Evolutionary conservation across 139 green algal species (phyloP), one percentile per base, ranked within the genome.

Genomic region (Chlamydomonas sp.): DNA sequence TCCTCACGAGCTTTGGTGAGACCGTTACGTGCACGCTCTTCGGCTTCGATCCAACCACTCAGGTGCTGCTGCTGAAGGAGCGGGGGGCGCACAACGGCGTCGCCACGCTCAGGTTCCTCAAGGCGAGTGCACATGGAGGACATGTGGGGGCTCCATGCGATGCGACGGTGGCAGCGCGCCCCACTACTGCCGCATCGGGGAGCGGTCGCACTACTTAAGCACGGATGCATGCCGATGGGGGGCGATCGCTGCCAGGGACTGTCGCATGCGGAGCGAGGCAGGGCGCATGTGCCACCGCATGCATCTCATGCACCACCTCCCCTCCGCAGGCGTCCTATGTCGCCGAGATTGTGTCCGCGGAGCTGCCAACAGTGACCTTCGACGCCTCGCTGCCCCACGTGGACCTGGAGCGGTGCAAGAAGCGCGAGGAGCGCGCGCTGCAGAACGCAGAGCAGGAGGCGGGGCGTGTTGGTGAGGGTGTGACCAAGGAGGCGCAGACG

Each of bases 401-500:
- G 26, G 89, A 95, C 77, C 34, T 77, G 36, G 68, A 82, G 24
- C 67, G 79, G 0, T 79, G 81, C 43, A 70, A 75, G 16, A 73
- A 83, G 58, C 71, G 88, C 4, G 89, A 95, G 65, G 84, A 90
- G 22, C 87, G 86, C 57, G 77, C 83, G 24, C 33, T 88, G 30
- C 75, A 85, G 77, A 71, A 85, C 57, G 89, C 89, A 29, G 79
- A 93, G 72, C 37, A 72, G 5, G 90, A 93, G 35, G 78, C 85
- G 0, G 67, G 76, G 4, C 85, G 87, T 39, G 88, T 96, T 13
- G 88, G 88, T 5, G 72, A 88, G 0, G 88, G 84, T 6, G 89
- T 95, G 5, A 88, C 81, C 5, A 76, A 75, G 22, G 82, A 92
- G 49, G 87, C 81, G 2, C 83, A 91, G 71, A n/a, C n/a, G n/a